A percentile compares a stretch with the other conserved stretches of the same genome.
These are phyloP conservation scores for Prunus dulcis DNA, from an alignment of 306 rosid genomes.

Conservation along the genomic window DNA sequence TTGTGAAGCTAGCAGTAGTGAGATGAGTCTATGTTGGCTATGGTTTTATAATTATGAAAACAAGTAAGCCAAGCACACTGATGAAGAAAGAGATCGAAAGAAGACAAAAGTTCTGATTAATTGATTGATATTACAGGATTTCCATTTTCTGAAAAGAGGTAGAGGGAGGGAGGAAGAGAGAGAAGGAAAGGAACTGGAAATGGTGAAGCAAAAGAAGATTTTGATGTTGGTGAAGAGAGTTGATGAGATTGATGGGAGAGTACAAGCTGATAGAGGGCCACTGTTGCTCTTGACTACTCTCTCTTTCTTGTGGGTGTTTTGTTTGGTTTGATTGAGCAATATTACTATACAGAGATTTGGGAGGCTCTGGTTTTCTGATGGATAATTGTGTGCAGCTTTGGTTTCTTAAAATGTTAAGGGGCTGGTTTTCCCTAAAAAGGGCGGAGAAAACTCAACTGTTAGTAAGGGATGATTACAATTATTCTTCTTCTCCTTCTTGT, in stretches of 20 bases:
- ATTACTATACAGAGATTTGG: slow-evolving; percentile 21
- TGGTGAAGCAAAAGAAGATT: slow-evolving; percentile 39
- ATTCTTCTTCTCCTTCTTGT: slow-evolving; percentile 19
- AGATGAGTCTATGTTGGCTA: neutral
- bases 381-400: slow-evolving; percentile 35
- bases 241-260: slow-evolving; percentile 68
- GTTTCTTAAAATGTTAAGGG: slow-evolving; percentile 36
- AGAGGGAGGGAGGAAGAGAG: slow-evolving; percentile 3
- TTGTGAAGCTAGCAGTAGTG: too few relatives aligned
- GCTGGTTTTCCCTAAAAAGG: slow-evolving; percentile 45
- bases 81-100: neutral
- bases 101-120: slow-evolving; percentile 32
- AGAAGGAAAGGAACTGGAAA: slow-evolving; percentile 29
- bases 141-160: slow-evolving; percentile 17
- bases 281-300: slow-evolving; percentile 40
- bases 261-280: slow-evolving; percentile 45
- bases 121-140: slow-evolving; percentile 38
- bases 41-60: neutral
- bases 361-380: slow-evolving; percentile 9
- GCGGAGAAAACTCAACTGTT: slow-evolving; percentile 38
- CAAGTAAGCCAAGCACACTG: slow-evolving; percentile 4
- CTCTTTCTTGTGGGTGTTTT: neutral
- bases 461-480: slow-evolving; percentile 20
- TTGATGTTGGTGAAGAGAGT: slow-evolving; percentile 6
- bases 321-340: slow-evolving; percentile 41